These are phyloP conservation scores for Quercus lobata DNA, from an alignment of 331 rosid species.

Conservation along the genomic window DNA sequence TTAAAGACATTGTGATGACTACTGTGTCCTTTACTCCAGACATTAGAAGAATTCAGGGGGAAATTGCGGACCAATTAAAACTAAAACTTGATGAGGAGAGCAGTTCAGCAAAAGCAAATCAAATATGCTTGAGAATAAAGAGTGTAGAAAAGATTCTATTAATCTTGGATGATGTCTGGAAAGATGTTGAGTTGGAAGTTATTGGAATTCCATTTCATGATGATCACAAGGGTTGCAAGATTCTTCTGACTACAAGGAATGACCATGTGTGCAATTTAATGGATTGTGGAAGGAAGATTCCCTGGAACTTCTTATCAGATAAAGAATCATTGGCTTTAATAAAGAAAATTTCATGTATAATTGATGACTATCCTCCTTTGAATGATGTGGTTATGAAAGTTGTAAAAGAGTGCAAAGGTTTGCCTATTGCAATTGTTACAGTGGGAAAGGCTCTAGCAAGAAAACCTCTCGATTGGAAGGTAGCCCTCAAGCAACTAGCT, in stretches of 20 bases:
- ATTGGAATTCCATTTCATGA: conserved; percentile 17
- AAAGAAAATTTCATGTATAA: background rate
- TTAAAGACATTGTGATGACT: background rate
- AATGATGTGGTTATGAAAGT: background rate
- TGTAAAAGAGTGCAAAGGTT: conserved; percentile 20
- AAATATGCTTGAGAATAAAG: background rate
- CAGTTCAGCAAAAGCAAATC: conserved; percentile 9
- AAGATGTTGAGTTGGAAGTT: conserved; percentile 1
- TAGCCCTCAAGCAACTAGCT: background rate
- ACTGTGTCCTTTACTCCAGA: conserved; percentile 11
- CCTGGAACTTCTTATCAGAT: background rate
- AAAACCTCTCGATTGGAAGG: conserved; percentile 17
- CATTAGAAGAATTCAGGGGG: conserved; percentile 3
- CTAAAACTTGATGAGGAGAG: background rate
- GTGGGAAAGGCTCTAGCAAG: conserved; percentile 19
- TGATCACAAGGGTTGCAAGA: conserved; percentile 3
- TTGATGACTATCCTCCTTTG: background rate
- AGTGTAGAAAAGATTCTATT: conserved; percentile 1
- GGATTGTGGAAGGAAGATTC: conserved; percentile 14
- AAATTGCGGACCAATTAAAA: conserved; percentile 16
- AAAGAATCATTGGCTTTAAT: conserved; percentile 22
- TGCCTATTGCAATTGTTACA: conserved; percentile 15
- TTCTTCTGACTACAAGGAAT: conserved; percentile 13
- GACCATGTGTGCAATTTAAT: conserved; percentile 14
- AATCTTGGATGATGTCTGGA: conserved; percentile 18